Evolutionary conservation across 208 protist species (phyloP).

Genomic region (Crithidia fasciculata): DNA sequence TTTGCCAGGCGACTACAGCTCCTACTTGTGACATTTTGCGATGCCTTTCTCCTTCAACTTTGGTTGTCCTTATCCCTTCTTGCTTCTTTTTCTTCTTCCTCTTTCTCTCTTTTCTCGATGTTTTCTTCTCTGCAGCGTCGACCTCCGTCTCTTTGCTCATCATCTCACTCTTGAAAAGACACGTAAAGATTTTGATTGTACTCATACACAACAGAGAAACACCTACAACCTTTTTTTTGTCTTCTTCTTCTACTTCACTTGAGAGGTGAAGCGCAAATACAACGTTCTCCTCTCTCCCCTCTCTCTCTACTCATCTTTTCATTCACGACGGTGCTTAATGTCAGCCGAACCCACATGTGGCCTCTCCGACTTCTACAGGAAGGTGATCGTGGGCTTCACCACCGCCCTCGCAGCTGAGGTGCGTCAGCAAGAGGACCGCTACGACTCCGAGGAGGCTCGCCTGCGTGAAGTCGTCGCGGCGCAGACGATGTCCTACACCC

Average conservation of each 20-base stretch:
- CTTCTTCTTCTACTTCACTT: background rate
- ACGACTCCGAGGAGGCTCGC: background rate
- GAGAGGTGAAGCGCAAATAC: background rate
- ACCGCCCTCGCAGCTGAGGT: conserved; percentile 27
- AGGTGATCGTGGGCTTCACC: conserved; percentile 18
- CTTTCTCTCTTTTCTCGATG: background rate
- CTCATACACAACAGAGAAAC: too few relatives aligned
- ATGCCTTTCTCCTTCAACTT: background rate
- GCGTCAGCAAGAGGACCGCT: conserved; percentile 49
- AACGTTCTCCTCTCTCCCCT: background rate
- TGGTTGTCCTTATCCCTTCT: background rate
- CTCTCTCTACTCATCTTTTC: background rate
- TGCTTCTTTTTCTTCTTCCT: background rate
- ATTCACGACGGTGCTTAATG: background rate
- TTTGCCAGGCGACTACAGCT: background rate
- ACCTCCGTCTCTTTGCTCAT: too few relatives aligned
- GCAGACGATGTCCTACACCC: too few relatives aligned
- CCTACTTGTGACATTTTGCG: background rate
- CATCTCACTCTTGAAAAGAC: too few relatives aligned
- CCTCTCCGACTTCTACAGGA: conserved; percentile 17
- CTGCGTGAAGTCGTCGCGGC: background rate
- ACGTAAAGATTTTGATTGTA: too few relatives aligned
- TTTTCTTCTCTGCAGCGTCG: too few relatives aligned
- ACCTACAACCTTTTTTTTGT: background rate
- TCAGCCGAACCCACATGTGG: conserved; percentile 21